Evolutionary conservation across 306 rosid species (phyloP).

Genomic region (Cucumis hystrix): DNA sequence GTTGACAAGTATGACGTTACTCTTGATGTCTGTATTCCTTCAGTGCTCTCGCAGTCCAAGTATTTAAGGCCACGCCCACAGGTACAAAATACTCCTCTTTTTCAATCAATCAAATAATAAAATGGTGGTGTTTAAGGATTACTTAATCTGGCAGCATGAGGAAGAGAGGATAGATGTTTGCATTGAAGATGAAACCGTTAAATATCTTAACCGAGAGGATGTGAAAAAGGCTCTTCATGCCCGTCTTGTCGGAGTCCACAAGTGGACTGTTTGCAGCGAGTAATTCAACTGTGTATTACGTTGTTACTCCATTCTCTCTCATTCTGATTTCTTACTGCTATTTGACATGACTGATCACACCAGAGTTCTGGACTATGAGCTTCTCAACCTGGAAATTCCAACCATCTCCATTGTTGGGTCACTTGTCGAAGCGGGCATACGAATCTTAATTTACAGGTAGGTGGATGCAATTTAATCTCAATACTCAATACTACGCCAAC

Average conservation of each 20-base stretch:
- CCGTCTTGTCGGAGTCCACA: conserved; percentile 35
- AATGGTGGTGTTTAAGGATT: not conserved
- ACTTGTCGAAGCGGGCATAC: conserved; percentile 18
- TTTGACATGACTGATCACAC: not conserved
- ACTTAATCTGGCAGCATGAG: conserved; percentile 28
- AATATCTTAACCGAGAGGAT: conserved; percentile 49
- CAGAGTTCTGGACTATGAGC: conserved; percentile 20
- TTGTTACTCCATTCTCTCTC: not conserved
- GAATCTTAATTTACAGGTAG: conserved; percentile 19
- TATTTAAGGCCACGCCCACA: conserved; percentile 41
- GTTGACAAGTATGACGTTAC: conserved; percentile 54
- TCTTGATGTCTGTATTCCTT: conserved; percentile 69
- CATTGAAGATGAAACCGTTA: conserved; percentile 37
- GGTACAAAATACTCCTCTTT: conserved; percentile 11
- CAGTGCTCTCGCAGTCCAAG: conserved; percentile 51
- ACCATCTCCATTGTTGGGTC: conserved; percentile 20
- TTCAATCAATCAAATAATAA: conserved; percentile 3
- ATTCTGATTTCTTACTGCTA: not conserved
- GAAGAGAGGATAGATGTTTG: conserved; percentile 46
- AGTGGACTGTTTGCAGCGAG: conserved; percentile 52
- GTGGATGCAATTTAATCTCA: not conserved
- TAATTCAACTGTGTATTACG: conserved; percentile 6
- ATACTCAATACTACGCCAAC: not conserved
- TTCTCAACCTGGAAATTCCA: conserved; percentile 21
- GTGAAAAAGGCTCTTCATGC: conserved; percentile 64